Conservation (phyloP, 164 flowering plant genomes). For the Tetracentron sinense region DNA sequence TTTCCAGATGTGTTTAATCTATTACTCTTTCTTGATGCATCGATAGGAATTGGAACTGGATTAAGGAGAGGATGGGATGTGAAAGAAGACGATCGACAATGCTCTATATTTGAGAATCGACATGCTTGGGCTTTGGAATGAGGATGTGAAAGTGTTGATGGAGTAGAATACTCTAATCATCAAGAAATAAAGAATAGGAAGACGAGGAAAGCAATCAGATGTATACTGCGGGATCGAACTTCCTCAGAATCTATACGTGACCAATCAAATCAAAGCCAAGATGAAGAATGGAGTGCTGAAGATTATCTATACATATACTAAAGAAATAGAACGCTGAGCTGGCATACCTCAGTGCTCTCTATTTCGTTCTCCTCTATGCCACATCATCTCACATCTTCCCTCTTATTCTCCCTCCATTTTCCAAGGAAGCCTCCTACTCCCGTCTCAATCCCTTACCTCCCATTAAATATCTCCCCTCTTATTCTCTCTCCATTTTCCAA, state of each 20-base stretch:
- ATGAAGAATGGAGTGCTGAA: slow-evolving; percentile 84
- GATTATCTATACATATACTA: no score
- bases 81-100: slow-evolving; percentile 50
- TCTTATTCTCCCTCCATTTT: no score
- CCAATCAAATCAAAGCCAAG: slow-evolving; percentile 60
- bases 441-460: no score
- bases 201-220: slow-evolving; percentile 44
- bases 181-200: slow-evolving; percentile 31
- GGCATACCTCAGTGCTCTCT: no score
- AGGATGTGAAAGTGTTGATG: slow-evolving; percentile 57
- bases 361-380: no score
- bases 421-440: no score
- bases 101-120: slow-evolving; percentile 51
- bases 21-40: slow-evolving; percentile 34
- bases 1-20: slow-evolving; percentile 69
- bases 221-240: no score
- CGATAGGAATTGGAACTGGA: slow-evolving; percentile 37
- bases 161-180: slow-evolving; percentile 63
- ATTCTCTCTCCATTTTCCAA: no score
- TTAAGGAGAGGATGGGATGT: slow-evolving; percentile 59
- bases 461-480: no score
- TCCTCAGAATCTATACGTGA: slow-evolving; percentile 37
- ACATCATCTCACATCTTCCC: no score
- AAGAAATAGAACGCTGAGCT: no score
- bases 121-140: slow-evolving; percentile 75